Evolutionary conservation across 441 rosid genomes (phyloP).

Genomic region (Brassica hybrid): DNA sequence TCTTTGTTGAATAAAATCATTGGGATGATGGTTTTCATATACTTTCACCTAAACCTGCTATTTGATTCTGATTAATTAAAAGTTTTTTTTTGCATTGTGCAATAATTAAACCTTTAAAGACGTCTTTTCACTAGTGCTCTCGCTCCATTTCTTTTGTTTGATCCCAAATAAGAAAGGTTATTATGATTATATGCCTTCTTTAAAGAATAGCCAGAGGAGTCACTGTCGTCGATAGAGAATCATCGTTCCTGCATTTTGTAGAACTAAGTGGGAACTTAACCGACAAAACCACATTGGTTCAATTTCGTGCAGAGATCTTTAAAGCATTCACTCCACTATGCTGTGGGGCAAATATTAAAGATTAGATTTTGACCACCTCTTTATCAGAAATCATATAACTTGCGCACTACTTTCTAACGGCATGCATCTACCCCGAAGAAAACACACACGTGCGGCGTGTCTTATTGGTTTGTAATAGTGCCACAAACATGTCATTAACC

Average conservation of each 20-base stretch:
- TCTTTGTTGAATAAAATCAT: conserved; percentile 35
- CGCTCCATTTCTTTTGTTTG: not conserved
- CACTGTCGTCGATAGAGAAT: conserved; percentile 24
- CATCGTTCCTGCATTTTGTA: conserved; percentile 16
- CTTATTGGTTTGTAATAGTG: not conserved
- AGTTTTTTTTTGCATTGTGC: conserved; percentile 24
- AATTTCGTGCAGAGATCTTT: conserved; percentile 23
- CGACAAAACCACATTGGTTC: conserved; percentile 38
- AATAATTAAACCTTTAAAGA: not conserved
- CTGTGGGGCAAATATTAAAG: conserved; percentile 32
- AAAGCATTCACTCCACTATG: conserved; percentile 29
- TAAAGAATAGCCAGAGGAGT: conserved; percentile 28
- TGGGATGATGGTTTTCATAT: conserved; percentile 29
- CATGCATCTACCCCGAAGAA: conserved; percentile 11
- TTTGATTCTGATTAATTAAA: conserved; percentile 22
- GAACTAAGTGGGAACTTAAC: conserved; percentile 35
- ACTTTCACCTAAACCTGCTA: conserved; percentile 28
- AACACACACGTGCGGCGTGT: not conserved
- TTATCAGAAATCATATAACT: conserved; percentile 22
- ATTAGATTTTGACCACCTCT: conserved; percentile 31
- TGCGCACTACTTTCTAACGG: conserved; percentile 21
- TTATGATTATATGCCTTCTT: conserved; percentile 5
- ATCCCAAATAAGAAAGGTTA: not conserved
- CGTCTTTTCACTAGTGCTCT: not conserved
- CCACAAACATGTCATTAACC: not conserved